Conservation (phyloP, 2,329 filamentous ascomycete species). For the Fusarium sororula region DNA sequence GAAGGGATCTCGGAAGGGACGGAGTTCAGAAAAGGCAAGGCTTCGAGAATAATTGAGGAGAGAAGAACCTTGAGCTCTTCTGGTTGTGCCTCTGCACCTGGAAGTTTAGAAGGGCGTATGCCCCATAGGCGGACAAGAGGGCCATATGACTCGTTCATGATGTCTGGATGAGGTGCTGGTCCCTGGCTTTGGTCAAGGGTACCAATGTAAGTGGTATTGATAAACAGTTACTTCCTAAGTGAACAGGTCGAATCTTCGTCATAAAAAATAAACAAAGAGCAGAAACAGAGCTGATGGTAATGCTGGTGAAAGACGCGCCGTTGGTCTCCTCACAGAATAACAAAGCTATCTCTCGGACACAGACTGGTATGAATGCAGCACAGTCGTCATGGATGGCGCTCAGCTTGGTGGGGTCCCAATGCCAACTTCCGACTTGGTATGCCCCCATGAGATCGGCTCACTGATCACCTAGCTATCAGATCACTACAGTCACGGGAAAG, state of each 20-base stretch:
- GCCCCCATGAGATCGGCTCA: conserved; percentile 2
- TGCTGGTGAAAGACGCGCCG: not conserved
- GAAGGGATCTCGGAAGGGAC: conserved; percentile 54
- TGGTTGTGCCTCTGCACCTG: conserved; percentile 49
- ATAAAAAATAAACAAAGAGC: not conserved
- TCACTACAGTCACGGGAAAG: not conserved
- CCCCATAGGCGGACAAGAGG: conserved; percentile 65
- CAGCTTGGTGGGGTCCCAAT: conserved; percentile 24
- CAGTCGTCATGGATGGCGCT: conserved; percentile 28
- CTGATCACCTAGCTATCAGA: not conserved
- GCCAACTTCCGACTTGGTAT: conserved; percentile 26
- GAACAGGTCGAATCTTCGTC: not conserved
- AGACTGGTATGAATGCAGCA: conserved; percentile 1
- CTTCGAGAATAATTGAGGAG: conserved; percentile 63
- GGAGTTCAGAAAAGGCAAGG: conserved; percentile 65
- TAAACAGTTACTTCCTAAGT: not conserved
- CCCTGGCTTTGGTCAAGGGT: not conserved
- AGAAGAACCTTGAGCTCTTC: conserved; percentile 62
- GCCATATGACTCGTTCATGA: conserved; percentile 46
- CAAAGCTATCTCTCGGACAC: not conserved
- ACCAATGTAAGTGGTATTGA: not conserved
- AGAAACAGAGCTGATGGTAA: not conserved
- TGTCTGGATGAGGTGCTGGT: conserved; percentile 1
- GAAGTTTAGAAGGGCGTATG: conserved; percentile 58
- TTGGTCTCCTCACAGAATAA: not conserved